These are phyloP conservation scores for Myotisia sp. DNA, from an alignment of 2,329 filamentous ascomycete genomes.

Conservation along the genomic window DNA sequence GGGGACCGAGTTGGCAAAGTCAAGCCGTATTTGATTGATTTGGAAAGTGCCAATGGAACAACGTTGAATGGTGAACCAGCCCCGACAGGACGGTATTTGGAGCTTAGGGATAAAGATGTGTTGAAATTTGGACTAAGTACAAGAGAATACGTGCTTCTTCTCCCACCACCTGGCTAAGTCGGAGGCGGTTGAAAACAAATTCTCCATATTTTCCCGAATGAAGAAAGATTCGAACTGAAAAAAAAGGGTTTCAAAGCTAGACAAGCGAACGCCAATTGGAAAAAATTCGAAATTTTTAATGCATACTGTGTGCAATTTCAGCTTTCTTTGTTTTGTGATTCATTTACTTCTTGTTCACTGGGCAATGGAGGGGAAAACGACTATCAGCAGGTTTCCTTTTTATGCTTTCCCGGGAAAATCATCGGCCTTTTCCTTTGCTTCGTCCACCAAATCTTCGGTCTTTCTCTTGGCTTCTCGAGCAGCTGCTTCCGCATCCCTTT, in stretches of 20 bases:
- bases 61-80: slow-evolving; percentile 61
- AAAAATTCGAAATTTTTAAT: no score
- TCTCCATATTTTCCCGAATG: no score
- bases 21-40: slow-evolving; percentile 78
- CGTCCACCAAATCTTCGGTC: slow-evolving; percentile 18
- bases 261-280: no score
- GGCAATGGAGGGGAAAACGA: no score
- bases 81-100: slow-evolving; percentile 65
- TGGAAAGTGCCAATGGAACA: slow-evolving; percentile 89
- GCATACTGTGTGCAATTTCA: no score
- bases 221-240: no score
- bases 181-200: slow-evolving; percentile 2
- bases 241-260: no score
- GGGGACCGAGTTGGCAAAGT: slow-evolving; percentile 69
- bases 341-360: no score
- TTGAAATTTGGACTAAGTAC: slow-evolving; percentile 76
- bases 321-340: no score
- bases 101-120: slow-evolving; percentile 78
- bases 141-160: slow-evolving; percentile 91
- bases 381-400: no score
- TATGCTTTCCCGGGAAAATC: slow-evolving; percentile 17
- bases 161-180: slow-evolving; percentile 35
- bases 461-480: slow-evolving; percentile 21
- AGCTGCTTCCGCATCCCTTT: slow-evolving; percentile 13
- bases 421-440: slow-evolving; percentile 18